These are phyloP conservation scores for Trichophyton verrucosum DNA, from an alignment of 2,329 filamentous ascomycete species.

Conservation along the genomic window DNA sequence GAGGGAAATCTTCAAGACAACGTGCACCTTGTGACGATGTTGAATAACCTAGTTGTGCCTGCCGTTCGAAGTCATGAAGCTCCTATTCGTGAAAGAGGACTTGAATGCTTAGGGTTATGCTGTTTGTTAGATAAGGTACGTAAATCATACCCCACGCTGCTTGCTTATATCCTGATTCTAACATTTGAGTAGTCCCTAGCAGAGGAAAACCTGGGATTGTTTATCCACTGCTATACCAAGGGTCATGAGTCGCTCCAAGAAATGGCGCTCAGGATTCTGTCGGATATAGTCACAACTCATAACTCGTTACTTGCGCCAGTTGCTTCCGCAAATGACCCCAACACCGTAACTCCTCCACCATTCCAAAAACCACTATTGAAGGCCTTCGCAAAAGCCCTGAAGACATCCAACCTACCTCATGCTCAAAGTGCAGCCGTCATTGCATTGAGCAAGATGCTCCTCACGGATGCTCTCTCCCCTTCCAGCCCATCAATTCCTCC, in stretches of 20 bases:
- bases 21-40: slow-evolving; percentile 85
- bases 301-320: slow-evolving; percentile 58
- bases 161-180: neutral
- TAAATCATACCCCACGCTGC: neutral
- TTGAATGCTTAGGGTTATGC: slow-evolving; percentile 81
- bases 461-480: slow-evolving; percentile 42
- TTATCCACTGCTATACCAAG: slow-evolving; percentile 92
- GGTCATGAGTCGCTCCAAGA: slow-evolving; percentile 83
- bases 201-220: slow-evolving; percentile 80
- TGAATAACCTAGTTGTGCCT: slow-evolving; percentile 92
- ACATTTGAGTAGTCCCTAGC: slow-evolving; percentile 52
- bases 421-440: slow-evolving; percentile 73
- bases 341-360: slow-evolving; percentile 38
- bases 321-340: slow-evolving; percentile 29
- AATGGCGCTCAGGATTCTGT: slow-evolving; percentile 79
- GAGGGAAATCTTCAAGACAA: slow-evolving; percentile 78
- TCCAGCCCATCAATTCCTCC: slow-evolving; percentile 37
- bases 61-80: slow-evolving; percentile 88
- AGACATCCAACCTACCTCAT: slow-evolving; percentile 54
- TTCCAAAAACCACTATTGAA: slow-evolving; percentile 59
- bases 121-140: slow-evolving; percentile 71
- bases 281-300: slow-evolving; percentile 83
- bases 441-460: slow-evolving; percentile 72
- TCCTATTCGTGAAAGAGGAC: slow-evolving; percentile 77
- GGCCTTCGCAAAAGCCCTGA: slow-evolving; percentile 72